These are phyloP conservation scores for Phylloporus scabripes DNA, from an alignment of 768 basidiomycete genomes.

Conservation along the genomic window DNA sequence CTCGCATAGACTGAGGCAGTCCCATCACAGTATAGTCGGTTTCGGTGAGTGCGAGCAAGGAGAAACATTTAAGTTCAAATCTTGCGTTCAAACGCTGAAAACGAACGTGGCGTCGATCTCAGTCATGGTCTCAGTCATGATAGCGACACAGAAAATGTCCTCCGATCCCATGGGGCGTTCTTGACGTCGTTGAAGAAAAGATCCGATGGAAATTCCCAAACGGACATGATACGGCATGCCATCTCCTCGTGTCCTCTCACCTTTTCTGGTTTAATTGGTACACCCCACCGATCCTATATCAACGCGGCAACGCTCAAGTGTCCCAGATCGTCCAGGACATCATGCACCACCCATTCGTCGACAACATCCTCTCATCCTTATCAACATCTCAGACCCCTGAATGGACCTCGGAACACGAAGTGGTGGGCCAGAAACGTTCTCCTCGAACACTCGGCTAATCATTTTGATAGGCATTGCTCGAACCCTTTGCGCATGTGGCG, in stretches of 20 bases:
- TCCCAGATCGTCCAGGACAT: not conserved
- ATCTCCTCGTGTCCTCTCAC: not conserved
- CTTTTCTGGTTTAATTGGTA: conserved; percentile 9
- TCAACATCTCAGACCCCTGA: conserved; percentile 18
- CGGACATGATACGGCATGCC: not conserved
- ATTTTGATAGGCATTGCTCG: conserved; percentile 49
- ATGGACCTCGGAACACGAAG: conserved; percentile 20
- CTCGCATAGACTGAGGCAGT: not conserved
- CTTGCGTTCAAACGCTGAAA: not conserved
- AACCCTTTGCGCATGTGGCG: conserved; percentile 84
- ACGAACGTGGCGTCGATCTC: conserved; percentile 9
- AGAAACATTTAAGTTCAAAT: not conserved
- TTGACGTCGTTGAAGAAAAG: conserved; percentile 1
- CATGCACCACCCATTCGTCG: conserved; percentile 33
- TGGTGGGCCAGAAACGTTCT: conserved; percentile 11
- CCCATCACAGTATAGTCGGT: not conserved
- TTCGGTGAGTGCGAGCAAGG: not conserved
- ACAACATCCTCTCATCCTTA: conserved; percentile 34
- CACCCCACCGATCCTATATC: conserved; percentile 10
- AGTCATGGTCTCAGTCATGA: conserved; percentile 5
- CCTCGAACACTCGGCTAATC: not conserved
- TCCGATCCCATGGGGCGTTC: conserved; percentile 1
- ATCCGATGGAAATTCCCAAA: conserved; percentile 5
- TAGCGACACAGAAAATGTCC: conserved; percentile 3
- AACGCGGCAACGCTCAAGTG: not conserved